A percentile compares a stretch with the other conserved stretches of the same genome.
Evolutionary conservation across 371 early-diverging fungal genomes (phyloP).

Genomic region (Batrachochytrium dendrobatidis): DNA sequence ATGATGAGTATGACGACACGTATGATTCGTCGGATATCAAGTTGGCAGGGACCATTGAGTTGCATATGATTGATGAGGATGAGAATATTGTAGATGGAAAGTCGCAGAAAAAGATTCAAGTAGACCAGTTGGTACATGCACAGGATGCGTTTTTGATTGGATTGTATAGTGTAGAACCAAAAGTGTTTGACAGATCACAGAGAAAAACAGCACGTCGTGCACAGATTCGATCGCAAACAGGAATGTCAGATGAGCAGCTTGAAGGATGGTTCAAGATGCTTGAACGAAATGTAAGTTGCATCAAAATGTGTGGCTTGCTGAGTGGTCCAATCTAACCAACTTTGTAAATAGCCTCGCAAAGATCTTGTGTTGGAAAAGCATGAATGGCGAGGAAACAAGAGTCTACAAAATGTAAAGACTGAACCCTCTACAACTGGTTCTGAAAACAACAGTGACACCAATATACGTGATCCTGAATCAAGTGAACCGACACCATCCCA

Average conservation of each 20-base stretch:
- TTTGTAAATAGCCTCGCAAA: slow-evolving; percentile 52
- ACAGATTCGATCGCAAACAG: slow-evolving; percentile 53
- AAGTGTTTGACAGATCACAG: slow-evolving; percentile 51
- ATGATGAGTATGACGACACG: slow-evolving; percentile 88
- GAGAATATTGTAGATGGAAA: slow-evolving; percentile 31
- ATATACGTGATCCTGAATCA: background rate
- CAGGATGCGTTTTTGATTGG: slow-evolving; percentile 17
- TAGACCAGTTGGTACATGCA: slow-evolving; percentile 13
- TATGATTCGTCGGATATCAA: slow-evolving; percentile 71
- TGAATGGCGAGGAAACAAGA: slow-evolving; percentile 42
- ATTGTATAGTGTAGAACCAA: slow-evolving; percentile 10
- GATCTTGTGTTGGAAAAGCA: slow-evolving; percentile 55
- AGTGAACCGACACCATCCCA: background rate
- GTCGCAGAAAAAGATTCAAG: background rate
- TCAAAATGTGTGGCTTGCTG: background rate
- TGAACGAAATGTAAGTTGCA: slow-evolving; percentile 61
- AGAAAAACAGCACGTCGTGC: slow-evolving; percentile 58
- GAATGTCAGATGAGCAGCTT: slow-evolving; percentile 83
- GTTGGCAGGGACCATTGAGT: slow-evolving; percentile 44
- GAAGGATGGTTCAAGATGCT: slow-evolving; percentile 92
- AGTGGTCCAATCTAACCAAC: background rate
- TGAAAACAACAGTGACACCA: slow-evolving; percentile 7
- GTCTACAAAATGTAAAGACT: background rate
- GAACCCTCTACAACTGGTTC: background rate
- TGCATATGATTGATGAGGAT: slow-evolving; percentile 48